Conservation (phyloP, 768 basidiomycete species). For the Auricularia cornea region DNA sequence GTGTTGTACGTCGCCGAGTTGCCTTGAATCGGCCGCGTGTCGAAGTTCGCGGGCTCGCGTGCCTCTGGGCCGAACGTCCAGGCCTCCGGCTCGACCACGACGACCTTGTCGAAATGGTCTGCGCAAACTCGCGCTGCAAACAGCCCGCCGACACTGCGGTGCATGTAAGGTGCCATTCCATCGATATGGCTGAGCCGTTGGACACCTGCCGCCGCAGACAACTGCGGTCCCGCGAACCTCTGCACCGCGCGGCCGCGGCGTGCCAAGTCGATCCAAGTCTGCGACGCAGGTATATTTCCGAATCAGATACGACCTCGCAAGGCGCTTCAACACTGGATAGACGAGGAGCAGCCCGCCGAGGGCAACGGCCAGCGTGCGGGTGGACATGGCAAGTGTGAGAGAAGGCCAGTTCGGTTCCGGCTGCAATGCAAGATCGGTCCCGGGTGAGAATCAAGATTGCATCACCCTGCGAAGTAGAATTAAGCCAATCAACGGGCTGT, state of each 20-base stretch:
- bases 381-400: too few relatives aligned
- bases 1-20: constrained; percentile 11
- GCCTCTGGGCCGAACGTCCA: constrained; percentile 18
- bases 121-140: constrained; percentile 25
- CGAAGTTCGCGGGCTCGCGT: background rate
- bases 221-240: background rate
- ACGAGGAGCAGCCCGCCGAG: too few relatives aligned
- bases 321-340: background rate
- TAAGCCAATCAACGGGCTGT: too few relatives aligned
- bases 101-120: constrained; percentile 25
- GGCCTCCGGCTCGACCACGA: constrained; percentile 25
- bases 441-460: too few relatives aligned
- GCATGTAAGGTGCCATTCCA: too few relatives aligned
- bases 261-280: background rate
- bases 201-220: background rate
- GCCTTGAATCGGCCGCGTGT: constrained; percentile 7
- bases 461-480: too few relatives aligned
- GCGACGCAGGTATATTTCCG: background rate
- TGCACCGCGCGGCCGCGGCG: background rate
- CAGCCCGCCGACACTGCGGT: constrained; percentile 26
- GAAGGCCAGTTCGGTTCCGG: too few relatives aligned
- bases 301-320: background rate
- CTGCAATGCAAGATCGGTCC: too few relatives aligned
- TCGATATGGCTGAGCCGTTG: background rate
- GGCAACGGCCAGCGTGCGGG: too few relatives aligned